A percentile compares a stretch with the other conserved stretches of the same genome.
Conservation (phyloP, 1,284 basidiomycete species). For the Ganoderma multipileum region DNA sequence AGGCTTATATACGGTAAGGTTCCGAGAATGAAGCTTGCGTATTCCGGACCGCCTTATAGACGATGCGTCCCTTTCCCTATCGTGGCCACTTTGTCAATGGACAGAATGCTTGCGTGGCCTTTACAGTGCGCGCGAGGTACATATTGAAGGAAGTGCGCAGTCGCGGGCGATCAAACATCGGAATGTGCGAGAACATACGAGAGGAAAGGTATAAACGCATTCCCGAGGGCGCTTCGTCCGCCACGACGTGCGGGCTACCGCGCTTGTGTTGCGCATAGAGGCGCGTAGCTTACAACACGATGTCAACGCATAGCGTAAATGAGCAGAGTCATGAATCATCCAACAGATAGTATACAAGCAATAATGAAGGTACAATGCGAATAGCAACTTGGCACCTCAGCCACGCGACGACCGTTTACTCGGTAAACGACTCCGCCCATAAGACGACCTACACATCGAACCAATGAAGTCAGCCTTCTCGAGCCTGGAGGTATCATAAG, state of each 20-base stretch:
- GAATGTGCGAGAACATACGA: background rate
- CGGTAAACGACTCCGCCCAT: slow-evolving; percentile 27
- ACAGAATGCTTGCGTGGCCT: background rate
- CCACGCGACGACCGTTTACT: background rate
- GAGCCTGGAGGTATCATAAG: too few species aligned
- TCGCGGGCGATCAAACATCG: background rate
- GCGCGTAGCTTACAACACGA: background rate
- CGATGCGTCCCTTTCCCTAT: background rate
- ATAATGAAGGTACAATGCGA: too few species aligned
- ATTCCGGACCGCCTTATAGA: background rate
- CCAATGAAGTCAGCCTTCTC: background rate
- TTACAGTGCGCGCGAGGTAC: background rate
- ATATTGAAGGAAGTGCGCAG: background rate
- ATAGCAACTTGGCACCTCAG: background rate
- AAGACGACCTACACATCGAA: slow-evolving; percentile 25
- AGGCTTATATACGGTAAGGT: background rate
- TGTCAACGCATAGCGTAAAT: background rate
- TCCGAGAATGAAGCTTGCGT: slow-evolving; percentile 7
- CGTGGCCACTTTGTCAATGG: background rate
- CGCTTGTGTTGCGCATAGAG: background rate
- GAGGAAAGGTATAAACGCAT: background rate
- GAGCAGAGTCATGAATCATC: background rate
- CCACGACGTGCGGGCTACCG: too few species aligned
- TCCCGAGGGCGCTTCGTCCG: background rate
- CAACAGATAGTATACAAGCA: background rate